Conservation (phyloP, 805 yeast genomes). For the Metschnikowia gelsemii region DNA sequence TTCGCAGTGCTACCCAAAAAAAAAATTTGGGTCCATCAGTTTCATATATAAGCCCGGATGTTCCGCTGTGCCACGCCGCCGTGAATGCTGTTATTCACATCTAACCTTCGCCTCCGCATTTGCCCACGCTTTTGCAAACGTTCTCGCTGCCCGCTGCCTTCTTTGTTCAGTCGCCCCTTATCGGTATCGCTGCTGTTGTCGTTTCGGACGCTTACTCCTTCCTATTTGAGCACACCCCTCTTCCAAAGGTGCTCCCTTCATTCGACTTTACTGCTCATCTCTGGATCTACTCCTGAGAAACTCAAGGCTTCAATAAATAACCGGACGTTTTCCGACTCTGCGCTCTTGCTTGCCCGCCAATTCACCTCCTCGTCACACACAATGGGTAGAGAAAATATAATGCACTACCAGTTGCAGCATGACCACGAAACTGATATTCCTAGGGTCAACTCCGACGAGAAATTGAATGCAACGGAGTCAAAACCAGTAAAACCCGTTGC, state of each 20-base stretch:
- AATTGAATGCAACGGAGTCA: slow-evolving; percentile 2
- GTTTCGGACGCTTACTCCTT: neutral
- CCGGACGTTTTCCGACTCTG: neutral
- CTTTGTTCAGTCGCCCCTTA: neutral
- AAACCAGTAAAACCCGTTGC: slow-evolving; percentile 17
- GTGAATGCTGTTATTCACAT: slow-evolving; percentile 6
- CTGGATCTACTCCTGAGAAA: too few species aligned
- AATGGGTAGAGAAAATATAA: slow-evolving; percentile 45
- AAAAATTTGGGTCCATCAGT: neutral
- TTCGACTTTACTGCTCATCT: too few species aligned
- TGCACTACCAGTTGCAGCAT: slow-evolving; percentile 40
- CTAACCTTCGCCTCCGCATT: neutral
- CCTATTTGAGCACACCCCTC: neutral
- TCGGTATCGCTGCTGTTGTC: neutral
- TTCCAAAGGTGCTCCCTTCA: too few species aligned
- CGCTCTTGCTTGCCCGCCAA: slow-evolving; percentile 1
- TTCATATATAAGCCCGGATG: slow-evolving; percentile 7
- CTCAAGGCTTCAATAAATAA: neutral
- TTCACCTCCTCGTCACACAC: slow-evolving; percentile 5
- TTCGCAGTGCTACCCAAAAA: slow-evolving; percentile 16
- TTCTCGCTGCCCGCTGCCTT: neutral
- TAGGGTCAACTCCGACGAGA: slow-evolving; percentile 8
- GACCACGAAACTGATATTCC: slow-evolving; percentile 38
- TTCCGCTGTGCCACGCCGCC: slow-evolving; percentile 3
- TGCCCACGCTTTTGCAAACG: neutral